Evolutionary conservation across 2,329 filamentous ascomycete genomes (phyloP), one percentile per base, ranked within the genome.

Genomic region (Trichoderma arundinaceum): DNA sequence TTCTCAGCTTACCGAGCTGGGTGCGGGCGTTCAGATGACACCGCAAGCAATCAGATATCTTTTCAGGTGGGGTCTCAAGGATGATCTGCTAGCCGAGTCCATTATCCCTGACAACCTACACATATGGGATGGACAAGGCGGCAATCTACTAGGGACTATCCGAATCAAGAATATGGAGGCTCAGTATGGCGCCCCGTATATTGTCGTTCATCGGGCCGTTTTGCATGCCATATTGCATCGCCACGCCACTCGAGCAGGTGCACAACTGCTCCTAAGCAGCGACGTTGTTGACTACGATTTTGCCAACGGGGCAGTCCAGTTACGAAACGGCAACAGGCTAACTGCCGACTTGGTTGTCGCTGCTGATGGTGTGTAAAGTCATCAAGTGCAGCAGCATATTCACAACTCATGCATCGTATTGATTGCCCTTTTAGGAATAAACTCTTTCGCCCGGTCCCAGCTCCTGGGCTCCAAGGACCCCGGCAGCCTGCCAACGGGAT

Each of bases 1-100:
- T 1, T 80, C 83, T 0, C 73, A 79, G 53, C 73, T 80, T 1
- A 83, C 84, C 1, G 82, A 60, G 73, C 68, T 51, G 41, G 74
- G 74, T 32, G 75, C 74, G 4, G 74, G 74, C 46, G 72, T 77
- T 35, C 70, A 73, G 17, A 69, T 77, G 43, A 74, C 75, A 4
- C 75, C 76, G 4, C 77, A 77, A 63, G 72, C 71, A 33, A 69
- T 70, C 43, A 71, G 73, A 4, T 71, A 77, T 33, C 68, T 77
- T 12, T 70, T 73, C 46, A 28, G 39, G 17, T 77, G 75, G 76
- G 75, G 75, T 2, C 68, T 76, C 33, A 51, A 64, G 5, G 69
- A 68, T 9, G 68, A 70, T 35, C 28, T 71, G 2, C 32, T 66
- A 7, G 64, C 66, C 2, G 51, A 69, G 32, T 72, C 69, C 3